Evolutionary conservation across 164 flowering plant genomes (phyloP).

Genomic region (Warburgia ugandensis): DNA sequence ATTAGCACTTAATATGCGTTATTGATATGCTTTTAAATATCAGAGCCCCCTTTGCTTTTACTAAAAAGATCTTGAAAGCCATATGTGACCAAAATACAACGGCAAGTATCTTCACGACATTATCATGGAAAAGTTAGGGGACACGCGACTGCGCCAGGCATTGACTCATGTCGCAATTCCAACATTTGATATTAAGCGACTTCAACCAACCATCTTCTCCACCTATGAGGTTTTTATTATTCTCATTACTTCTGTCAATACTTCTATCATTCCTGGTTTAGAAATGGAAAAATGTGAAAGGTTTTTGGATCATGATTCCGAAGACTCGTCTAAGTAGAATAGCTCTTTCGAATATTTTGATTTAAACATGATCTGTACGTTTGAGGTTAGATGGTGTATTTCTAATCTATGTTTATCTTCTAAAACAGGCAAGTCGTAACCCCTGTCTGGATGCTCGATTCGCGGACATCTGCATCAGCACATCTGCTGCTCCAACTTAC

Average conservation of each 20-base stretch:
- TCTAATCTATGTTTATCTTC: too few relatives aligned
- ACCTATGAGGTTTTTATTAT: slow-evolving; percentile 9
- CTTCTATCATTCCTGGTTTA: too few relatives aligned
- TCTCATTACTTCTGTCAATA: too few relatives aligned
- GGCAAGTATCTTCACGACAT: slow-evolving; percentile 15
- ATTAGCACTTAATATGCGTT: too few relatives aligned
- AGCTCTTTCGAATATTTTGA: too few relatives aligned
- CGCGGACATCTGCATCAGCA: slow-evolving; percentile 17
- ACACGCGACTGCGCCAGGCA: slow-evolving; percentile 10
- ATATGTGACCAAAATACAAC: slow-evolving; percentile 13
- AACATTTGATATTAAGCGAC: slow-evolving; percentile 20
- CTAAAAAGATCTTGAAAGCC: background rate
- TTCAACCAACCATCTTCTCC: slow-evolving; percentile 23
- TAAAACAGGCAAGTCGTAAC: too few relatives aligned
- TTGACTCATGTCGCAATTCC: slow-evolving; percentile 21
- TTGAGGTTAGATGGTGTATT: too few relatives aligned
- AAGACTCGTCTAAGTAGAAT: too few relatives aligned
- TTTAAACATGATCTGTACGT: too few relatives aligned
- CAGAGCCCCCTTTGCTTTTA: slow-evolving; percentile 4
- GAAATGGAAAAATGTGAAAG: too few relatives aligned
- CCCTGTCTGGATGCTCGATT: slow-evolving; percentile 7
- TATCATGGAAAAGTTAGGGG: slow-evolving; percentile 4
- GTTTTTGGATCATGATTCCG: too few relatives aligned
- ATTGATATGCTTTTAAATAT: too few relatives aligned
- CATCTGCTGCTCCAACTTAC: slow-evolving; percentile 14